Evolutionary conservation across 768 basidiomycete genomes (phyloP).

Genomic region (Rhizopogon vinicolor): DNA sequence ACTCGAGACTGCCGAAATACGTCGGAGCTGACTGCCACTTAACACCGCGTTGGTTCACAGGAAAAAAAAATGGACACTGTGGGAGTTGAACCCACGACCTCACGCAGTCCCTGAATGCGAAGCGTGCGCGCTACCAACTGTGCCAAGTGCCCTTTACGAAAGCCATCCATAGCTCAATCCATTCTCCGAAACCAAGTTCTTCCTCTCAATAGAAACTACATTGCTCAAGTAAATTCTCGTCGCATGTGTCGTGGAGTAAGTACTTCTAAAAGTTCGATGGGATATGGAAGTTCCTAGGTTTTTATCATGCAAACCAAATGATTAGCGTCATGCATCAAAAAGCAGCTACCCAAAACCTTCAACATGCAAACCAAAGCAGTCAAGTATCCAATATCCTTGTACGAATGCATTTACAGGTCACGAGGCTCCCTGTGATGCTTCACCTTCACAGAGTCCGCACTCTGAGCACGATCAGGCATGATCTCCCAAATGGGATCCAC

Average conservation of each 20-base stretch:
- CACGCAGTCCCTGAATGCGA: conserved; percentile 41
- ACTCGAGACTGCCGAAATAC: not conserved
- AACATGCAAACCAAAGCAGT: not conserved
- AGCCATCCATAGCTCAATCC: no score
- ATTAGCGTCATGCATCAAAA: no score
- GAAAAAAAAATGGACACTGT: conserved; percentile 36
- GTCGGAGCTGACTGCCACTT: not conserved
- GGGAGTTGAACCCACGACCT: conserved; percentile 58
- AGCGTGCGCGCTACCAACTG: conserved; percentile 61
- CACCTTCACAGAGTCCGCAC: conserved; percentile 56
- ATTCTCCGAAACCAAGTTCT: no score
- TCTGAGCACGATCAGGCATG: conserved; percentile 63
- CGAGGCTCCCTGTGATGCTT: conserved; percentile 56
- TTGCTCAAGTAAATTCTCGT: no score
- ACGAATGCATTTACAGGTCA: conserved; percentile 10
- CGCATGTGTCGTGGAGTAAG: no score
- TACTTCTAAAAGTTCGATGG: no score
- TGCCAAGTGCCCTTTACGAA: conserved; percentile 43
- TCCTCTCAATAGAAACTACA: no score
- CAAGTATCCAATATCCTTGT: not conserved
- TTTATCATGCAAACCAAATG: no score
- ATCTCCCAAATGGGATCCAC: conserved; percentile 97
- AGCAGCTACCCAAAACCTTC: not conserved
- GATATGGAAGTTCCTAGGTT: no score
- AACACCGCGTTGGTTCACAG: not conserved